Evolutionary conservation across 805 yeast species (phyloP).

Genomic region (Hanseniaspora nectarophila): DNA sequence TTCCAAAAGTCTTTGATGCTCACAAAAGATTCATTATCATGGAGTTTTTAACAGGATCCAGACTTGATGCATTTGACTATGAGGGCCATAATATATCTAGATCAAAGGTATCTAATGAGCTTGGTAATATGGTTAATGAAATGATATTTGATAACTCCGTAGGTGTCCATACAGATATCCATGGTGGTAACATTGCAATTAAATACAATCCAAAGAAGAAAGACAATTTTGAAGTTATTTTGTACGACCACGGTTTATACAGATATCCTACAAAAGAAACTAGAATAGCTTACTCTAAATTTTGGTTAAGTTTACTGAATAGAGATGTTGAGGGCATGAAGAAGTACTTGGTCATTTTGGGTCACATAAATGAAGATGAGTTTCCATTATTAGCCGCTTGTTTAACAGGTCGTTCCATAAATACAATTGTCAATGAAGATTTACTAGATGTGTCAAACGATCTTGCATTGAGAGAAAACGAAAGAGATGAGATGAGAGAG

Average conservation of each 20-base stretch:
- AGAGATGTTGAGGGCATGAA: constrained; percentile 55
- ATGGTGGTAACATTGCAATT: constrained; percentile 91
- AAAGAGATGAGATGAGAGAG: constrained; percentile 53
- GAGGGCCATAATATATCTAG: constrained; percentile 54
- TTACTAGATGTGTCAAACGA: constrained; percentile 27
- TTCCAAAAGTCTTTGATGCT: constrained; percentile 63
- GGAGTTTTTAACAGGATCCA: constrained; percentile 75
- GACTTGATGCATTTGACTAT: constrained; percentile 65
- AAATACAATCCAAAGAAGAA: constrained; percentile 25
- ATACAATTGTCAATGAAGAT: constrained; percentile 57
- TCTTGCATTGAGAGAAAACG: constrained; percentile 42
- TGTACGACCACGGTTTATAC: constrained; percentile 92
- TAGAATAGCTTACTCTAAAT: constrained; percentile 73
- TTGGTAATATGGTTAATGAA: constrained; percentile 80
- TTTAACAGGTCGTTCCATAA: constrained; percentile 84
- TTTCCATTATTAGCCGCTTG: constrained; percentile 85
- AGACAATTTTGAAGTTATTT: constrained; percentile 78
- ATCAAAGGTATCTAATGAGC: constrained; percentile 68
- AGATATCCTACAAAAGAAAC: constrained; percentile 66
- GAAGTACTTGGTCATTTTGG: constrained; percentile 62
- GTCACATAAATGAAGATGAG: constrained; percentile 63
- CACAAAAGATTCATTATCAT: constrained; percentile 63
- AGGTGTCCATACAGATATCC: constrained; percentile 95
- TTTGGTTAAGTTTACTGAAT: constrained; percentile 83
- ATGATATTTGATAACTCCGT: constrained; percentile 93